Base-by-base conservation (phyloP, 768 basidiomycete species). In the Harrya chromipes region DNA sequence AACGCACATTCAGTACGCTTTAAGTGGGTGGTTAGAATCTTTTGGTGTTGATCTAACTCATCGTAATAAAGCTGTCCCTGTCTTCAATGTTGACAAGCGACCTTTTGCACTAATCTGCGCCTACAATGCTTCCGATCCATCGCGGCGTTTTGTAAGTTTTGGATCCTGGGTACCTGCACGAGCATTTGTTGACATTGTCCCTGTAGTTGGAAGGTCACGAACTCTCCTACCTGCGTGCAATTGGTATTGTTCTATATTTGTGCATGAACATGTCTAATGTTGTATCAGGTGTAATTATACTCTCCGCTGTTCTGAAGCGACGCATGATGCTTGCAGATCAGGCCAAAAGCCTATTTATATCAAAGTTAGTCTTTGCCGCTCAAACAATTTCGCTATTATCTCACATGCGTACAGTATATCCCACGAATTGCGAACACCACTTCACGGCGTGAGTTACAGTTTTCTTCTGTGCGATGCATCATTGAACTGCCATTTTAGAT, bases 291-390 rank as follows among this genome's bases (percentile, higher is more conserved):
- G 92, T 97, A 29, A 94, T 97, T 54, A 94, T 97, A 44, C 75
- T 97, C 31, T 93, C 90, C 29, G 93, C 93, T 11, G 91, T 94
- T 6, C 76, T 97, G 40, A 94, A 97, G 67, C 80, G 91, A 47
- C 74, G 92, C 21, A 94, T 97, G 90, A 85, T 91, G 33, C 76
- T 95, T 4, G 94, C 94, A 16, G 94, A 97, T 65, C 94, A 95
- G 63, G 88, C 94, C 1, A 97, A 95, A 70, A 84, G 87, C 55
- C 66, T 91, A 38, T 94, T 94, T 70, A 94, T 94, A 52, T 93
- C 90, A 12, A 94, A 94, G 90, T 90, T 46, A 38, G 82, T 60
- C 12, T 7, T 20, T 26, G 8, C 43, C 19, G 12, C 12, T 27
- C 48, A 26, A n/a, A 24, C 33, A 34, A 31, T 1, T 23, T 1